Conservation (phyloP, 2,329 filamentous ascomycete species). For the Verticillium nubilum region DNA sequence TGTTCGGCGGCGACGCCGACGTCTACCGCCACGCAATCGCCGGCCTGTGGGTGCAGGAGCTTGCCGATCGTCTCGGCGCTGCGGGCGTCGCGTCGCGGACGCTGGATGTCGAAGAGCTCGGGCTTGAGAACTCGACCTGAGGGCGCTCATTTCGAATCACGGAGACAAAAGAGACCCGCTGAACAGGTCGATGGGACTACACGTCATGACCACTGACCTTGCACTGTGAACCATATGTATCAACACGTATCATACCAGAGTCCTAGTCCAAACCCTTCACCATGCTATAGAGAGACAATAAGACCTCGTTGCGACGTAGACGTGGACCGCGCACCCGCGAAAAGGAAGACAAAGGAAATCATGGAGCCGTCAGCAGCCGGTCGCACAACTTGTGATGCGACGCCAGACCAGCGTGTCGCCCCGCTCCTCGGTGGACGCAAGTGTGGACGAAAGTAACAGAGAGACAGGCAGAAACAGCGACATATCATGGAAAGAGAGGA, state of each 20-base stretch:
- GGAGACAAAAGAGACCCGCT: no score
- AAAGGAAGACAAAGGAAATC: background rate
- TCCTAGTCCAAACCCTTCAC: background rate
- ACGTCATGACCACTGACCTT: no score
- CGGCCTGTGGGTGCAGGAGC: slow-evolving; percentile 7
- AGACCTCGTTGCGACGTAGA: background rate
- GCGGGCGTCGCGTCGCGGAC: background rate
- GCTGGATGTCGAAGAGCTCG: background rate
- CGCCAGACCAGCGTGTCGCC: background rate
- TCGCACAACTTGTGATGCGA: background rate
- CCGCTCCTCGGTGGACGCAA: background rate
- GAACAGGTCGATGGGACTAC: no score
- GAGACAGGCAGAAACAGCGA: background rate
- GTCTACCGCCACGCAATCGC: slow-evolving; percentile 5
- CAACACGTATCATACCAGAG: background rate
- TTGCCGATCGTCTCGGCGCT: slow-evolving; percentile 6
- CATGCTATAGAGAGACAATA: background rate
- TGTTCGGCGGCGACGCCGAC: background rate
- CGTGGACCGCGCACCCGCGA: background rate
- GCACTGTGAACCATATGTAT: background rate
- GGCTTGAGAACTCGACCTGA: background rate
- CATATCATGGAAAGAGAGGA: background rate
- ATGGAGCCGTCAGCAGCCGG: background rate
- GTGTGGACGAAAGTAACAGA: background rate
- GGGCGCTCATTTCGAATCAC: no score